phyloP scores from a whole-genome alignment of 1,284 basidiomycete genomes.

The Irpex sp. region DNA sequence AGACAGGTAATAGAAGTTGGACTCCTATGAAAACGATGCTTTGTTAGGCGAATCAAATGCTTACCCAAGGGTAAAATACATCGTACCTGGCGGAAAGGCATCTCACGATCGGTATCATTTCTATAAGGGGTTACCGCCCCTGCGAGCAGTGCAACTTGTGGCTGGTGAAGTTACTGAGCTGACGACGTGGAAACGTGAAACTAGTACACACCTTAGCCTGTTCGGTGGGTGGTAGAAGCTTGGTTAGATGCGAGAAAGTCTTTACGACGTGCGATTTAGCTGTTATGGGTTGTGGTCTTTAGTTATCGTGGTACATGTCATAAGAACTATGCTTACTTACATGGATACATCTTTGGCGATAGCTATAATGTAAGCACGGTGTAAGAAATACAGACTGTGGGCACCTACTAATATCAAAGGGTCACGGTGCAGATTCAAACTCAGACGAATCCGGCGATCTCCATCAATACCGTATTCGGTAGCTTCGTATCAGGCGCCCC shows the following conservation, averaged over 20 bases:
- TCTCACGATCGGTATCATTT: constrained; percentile 88
- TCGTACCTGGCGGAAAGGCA: constrained; percentile 59
- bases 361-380: background rate
- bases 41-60: background rate
- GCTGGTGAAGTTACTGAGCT: constrained; percentile 29
- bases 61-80: background rate
- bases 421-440: too few relatives aligned
- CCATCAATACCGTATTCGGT: background rate
- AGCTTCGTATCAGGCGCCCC: too few relatives aligned
- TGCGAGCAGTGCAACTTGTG: constrained; percentile 60
- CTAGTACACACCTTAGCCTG: constrained; percentile 42
- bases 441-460: background rate
- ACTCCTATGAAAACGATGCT: constrained; percentile 45
- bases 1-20: constrained; percentile 86
- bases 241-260: constrained; percentile 46
- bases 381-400: background rate
- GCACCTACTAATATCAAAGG: too few relatives aligned
- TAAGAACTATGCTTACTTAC: background rate
- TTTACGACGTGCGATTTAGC: constrained; percentile 46
- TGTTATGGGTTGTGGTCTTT: constrained; percentile 13
- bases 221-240: constrained; percentile 44
- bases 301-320: too few relatives aligned
- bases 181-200: background rate
- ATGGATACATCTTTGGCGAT: background rate
- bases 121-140: constrained; percentile 62